Percentiles rank a stretch among this genome's conserved stretches.
Evolutionary conservation across 1,139 yeast species (phyloP).

Genomic region (Candida sojae): DNA sequence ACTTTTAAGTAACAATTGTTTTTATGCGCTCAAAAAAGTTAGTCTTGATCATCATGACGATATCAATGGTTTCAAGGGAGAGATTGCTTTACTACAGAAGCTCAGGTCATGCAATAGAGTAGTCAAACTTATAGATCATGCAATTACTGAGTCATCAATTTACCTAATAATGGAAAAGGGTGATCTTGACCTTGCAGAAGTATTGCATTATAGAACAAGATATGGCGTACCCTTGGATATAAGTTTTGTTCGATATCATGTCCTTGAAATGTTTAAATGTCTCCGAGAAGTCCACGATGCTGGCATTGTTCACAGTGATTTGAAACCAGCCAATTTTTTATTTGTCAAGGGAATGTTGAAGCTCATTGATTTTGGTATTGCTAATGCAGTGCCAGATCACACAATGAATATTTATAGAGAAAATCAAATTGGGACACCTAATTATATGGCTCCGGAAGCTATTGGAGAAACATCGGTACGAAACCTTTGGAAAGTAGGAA

Average conservation of each 20-base stretch:
- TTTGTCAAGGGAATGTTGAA: slow-evolving; percentile 84
- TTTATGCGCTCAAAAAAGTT: slow-evolving; percentile 83
- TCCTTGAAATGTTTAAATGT: slow-evolving; percentile 79
- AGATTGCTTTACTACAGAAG: slow-evolving; percentile 70
- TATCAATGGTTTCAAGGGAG: slow-evolving; percentile 82
- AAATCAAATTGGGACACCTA: slow-evolving; percentile 92
- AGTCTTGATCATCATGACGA: slow-evolving; percentile 80
- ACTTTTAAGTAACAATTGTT: slow-evolving; percentile 48
- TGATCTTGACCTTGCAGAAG: slow-evolving; percentile 86
- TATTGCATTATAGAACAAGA: slow-evolving; percentile 59
- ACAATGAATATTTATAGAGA: slow-evolving; percentile 90
- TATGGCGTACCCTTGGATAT: slow-evolving; percentile 58
- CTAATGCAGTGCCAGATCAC: slow-evolving; percentile 91
- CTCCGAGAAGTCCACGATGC: slow-evolving; percentile 85
- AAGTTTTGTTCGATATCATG: slow-evolving; percentile 79
- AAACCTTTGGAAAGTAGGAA: slow-evolving; percentile 84
- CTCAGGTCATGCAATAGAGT: slow-evolving; percentile 70
- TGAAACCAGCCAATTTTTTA: slow-evolving; percentile 93
- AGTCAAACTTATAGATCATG: slow-evolving; percentile 75
- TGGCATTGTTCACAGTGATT: slow-evolving; percentile 90
- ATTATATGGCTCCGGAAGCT: slow-evolving; percentile 98
- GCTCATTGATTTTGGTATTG: slow-evolving; percentile 94
- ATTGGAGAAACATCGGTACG: slow-evolving; percentile 55
- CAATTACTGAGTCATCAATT: slow-evolving; percentile 63
- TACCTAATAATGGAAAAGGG: slow-evolving; percentile 94